phyloP scores from a whole-genome alignment of 768 basidiomycete genomes.

The Royoungia palumana region DNA sequence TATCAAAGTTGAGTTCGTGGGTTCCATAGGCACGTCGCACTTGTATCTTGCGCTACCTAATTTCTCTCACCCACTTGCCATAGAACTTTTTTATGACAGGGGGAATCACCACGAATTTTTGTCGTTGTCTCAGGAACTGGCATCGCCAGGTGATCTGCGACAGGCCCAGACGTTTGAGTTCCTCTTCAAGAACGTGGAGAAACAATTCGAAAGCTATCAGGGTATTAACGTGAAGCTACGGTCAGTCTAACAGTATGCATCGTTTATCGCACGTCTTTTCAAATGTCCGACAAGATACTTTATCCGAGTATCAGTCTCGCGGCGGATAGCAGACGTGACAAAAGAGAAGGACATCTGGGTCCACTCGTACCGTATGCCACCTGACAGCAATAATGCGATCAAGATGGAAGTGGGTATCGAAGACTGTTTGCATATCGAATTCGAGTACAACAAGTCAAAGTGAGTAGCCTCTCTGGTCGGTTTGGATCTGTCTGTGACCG shows the following conservation, averaged over 20 bases:
- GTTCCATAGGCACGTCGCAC: conserved; percentile 78
- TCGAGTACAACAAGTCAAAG: conserved; percentile 99
- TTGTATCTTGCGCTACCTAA: neutral
- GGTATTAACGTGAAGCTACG: conserved; percentile 98
- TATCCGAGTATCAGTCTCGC: conserved; percentile 83
- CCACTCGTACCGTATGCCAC: conserved; percentile 97
- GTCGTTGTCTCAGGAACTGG: conserved; percentile 91
- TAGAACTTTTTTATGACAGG: conserved; percentile 90
- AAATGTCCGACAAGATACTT: conserved; percentile 64
- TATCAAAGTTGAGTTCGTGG: conserved; percentile 96
- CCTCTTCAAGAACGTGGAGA: conserved; percentile 98
- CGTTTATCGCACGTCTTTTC: neutral
- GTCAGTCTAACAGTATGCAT: conserved; percentile 42
- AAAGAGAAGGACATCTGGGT: conserved; percentile 98
- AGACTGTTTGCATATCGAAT: conserved; percentile 98
- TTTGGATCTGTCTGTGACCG: conserved; percentile 1
- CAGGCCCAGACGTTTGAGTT: conserved; percentile 96
- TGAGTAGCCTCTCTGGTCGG: conserved; percentile 36
- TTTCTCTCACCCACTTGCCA: neutral
- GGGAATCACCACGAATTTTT: conserved; percentile 98
- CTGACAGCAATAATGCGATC: conserved; percentile 96
- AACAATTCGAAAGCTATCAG: conserved; percentile 96
- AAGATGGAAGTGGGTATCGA: conserved; percentile 99
- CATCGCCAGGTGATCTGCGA: conserved; percentile 95
- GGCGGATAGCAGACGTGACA: conserved; percentile 87